Evolutionary conservation across 2,329 filamentous ascomycete species (phyloP).

Genomic region (Fusarium sp.): DNA sequence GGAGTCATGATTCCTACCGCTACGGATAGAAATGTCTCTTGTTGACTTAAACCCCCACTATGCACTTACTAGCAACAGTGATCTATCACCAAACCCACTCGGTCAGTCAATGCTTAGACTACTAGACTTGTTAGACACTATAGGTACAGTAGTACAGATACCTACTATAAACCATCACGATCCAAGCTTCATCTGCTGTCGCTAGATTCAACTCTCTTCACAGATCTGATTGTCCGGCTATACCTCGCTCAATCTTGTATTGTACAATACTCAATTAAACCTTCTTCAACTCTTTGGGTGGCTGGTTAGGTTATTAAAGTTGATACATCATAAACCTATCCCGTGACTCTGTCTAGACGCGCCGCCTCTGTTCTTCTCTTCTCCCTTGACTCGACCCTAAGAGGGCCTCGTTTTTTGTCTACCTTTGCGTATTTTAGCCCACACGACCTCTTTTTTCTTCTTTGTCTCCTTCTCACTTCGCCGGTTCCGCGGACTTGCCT

Average conservation of each 20-base stretch:
- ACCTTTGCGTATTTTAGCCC: neutral
- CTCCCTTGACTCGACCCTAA: slow-evolving; percentile 4
- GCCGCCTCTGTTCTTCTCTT: slow-evolving; percentile 3
- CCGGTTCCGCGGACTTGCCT: slow-evolving; percentile 12
- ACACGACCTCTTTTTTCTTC: neutral
- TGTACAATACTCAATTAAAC: neutral
- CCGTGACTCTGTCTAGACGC: slow-evolving; percentile 27
- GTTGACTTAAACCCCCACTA: neutral
- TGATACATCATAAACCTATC: slow-evolving; percentile 35
- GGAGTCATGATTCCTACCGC: neutral
- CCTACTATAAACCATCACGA: neutral
- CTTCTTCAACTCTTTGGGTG: neutral
- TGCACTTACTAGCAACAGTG: neutral
- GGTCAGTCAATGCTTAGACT: neutral
- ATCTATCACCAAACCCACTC: slow-evolving; percentile 15
- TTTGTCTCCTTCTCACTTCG: slow-evolving; percentile 4
- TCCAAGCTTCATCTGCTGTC: neutral
- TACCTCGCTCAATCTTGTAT: neutral
- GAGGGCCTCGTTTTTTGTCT: slow-evolving; percentile 1
- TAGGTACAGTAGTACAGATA: neutral
- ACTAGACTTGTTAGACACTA: neutral
- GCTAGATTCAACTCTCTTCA: neutral
- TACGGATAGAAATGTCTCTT: slow-evolving; percentile 14
- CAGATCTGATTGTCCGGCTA: neutral
- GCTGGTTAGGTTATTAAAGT: slow-evolving; percentile 14